Conservation (phyloP, 352 stramenopile species). For the Achlya hypogyna region DNA sequence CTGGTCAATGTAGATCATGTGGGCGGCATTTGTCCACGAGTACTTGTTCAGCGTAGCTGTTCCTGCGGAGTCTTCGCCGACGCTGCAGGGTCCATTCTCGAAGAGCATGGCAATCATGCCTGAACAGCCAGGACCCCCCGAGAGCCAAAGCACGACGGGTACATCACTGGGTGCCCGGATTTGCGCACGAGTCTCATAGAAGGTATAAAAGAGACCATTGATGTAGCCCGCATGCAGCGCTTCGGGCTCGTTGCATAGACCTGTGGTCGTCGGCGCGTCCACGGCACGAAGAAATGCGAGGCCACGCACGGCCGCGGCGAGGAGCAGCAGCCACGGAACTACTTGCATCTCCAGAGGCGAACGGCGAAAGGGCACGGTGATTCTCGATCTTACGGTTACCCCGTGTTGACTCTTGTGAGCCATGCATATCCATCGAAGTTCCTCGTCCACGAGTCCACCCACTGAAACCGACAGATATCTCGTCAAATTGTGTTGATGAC, state of each 20-base stretch:
- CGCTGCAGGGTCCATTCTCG: constrained; percentile 94
- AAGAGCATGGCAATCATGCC: constrained; percentile 88
- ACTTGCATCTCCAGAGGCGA: too few relatives aligned
- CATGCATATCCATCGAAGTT: too few relatives aligned
- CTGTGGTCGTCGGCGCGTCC: neutral
- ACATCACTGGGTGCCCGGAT: neutral
- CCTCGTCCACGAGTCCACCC: too few relatives aligned
- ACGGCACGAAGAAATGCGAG: neutral
- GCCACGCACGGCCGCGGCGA: neutral
- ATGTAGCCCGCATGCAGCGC: constrained; percentile 45
- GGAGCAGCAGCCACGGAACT: neutral
- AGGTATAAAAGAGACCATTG: constrained; percentile 63
- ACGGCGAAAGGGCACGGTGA: neutral
- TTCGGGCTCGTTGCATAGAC: constrained; percentile 54
- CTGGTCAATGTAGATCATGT: constrained; percentile 97
- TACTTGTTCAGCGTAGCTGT: constrained; percentile 79
- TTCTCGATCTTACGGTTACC: neutral
- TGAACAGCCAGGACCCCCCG: constrained; percentile 93
- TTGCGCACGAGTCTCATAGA: constrained; percentile 39
- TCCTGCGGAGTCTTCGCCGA: constrained; percentile 45
- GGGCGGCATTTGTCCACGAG: constrained; percentile 91
- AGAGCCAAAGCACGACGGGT: constrained; percentile 95
- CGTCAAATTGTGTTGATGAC: too few relatives aligned
- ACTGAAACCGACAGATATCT: too few relatives aligned
- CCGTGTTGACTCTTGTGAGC: too few relatives aligned